A percentile compares a stretch with the other conserved stretches of the same genome.
Evolutionary conservation across 2,329 filamentous ascomycete species (phyloP).

Genomic region (Fusarium praegraminearum): DNA sequence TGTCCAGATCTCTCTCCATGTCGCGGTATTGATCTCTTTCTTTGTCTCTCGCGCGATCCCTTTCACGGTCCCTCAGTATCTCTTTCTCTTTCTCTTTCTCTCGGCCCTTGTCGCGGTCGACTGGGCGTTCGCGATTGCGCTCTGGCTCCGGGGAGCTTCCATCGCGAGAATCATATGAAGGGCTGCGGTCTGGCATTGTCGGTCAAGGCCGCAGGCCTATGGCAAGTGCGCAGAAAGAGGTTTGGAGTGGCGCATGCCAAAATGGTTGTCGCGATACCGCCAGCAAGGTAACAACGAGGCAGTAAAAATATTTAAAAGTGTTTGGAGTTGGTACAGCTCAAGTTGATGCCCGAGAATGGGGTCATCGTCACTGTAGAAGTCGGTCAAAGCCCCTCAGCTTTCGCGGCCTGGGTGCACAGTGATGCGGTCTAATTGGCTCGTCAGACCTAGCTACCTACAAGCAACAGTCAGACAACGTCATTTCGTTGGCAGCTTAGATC

Average conservation of each 20-base stretch:
- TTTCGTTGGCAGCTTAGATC: constrained; percentile 7
- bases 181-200: constrained; percentile 42
- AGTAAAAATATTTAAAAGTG: constrained; percentile 7
- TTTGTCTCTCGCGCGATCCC: constrained; percentile 9
- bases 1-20: constrained; percentile 13
- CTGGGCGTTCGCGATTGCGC: constrained; percentile 26
- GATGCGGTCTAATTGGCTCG: constrained; percentile 38
- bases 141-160: constrained; percentile 40
- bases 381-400: constrained; percentile 44
- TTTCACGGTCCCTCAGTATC: constrained; percentile 1
- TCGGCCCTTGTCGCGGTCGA: constrained; percentile 8
- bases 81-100: constrained; percentile 2
- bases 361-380: constrained; percentile 29
- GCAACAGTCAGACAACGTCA: constrained; percentile 30
- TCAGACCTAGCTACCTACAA: constrained; percentile 35
- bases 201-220: constrained; percentile 26
- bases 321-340: constrained; percentile 17
- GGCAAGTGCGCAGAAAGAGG: constrained; percentile 17
- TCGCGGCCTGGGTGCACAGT: constrained; percentile 28
- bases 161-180: constrained; percentile 43
- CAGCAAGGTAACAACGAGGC: not conserved
- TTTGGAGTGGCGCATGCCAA: constrained; percentile 36
- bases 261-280: constrained; percentile 23
- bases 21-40: constrained; percentile 18
- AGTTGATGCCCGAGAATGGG: constrained; percentile 27